Base-by-base conservation (phyloP, 1,139 yeast genomes). In the Yamadazyma triangularis region DNA sequence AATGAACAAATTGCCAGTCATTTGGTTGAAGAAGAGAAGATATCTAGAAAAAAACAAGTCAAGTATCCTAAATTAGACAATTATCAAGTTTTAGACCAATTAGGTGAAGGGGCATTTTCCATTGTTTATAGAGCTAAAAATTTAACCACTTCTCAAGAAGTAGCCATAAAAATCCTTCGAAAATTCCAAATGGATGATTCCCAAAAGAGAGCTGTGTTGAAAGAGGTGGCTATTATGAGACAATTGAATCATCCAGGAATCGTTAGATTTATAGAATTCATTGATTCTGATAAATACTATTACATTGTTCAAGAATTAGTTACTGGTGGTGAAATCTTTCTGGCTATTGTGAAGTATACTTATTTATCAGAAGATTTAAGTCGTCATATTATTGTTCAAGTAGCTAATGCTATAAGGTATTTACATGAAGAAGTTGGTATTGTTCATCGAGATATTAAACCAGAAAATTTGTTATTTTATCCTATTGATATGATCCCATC, bases 31-130 rank as follows among this genome's bases (percentile, higher is more conserved):
- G 81, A 79, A 47, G 88, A 81, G 48, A 66, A 64, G 23, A 56
- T 52, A 24, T 43, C 55, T 53, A 35, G 53, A 52, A 33, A 55
- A 45, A 48, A 50, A 54, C 45, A 69, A 27, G 45, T 68, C 13
- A 53, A 60, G 30, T 77, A 73, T 41, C 75, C 73, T 4, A 56
- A 56, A 26, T 55, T 67, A 35, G 62, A 64, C 4, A 56, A 60
- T 37, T 86, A 84, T 48, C 64, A 64, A 28, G 68, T 79, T 19
- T 56, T 77, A 27, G 79, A 78, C 32, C 79, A 80, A 50, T 70
- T 87, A 35, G 96, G 97, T 2, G 95, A 89, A 55, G 98, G 98
- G 7, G 93, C 98, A 0, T 91, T 91, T 56, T 88, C 93, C 13
- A 79, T 84, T 29, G 96, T 87, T 2, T 79, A 79, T 53, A 82